These are phyloP conservation scores for Scopulariopsis brevicaulis DNA, from an alignment of 2,329 filamentous ascomycete species.

Conservation along the genomic window DNA sequence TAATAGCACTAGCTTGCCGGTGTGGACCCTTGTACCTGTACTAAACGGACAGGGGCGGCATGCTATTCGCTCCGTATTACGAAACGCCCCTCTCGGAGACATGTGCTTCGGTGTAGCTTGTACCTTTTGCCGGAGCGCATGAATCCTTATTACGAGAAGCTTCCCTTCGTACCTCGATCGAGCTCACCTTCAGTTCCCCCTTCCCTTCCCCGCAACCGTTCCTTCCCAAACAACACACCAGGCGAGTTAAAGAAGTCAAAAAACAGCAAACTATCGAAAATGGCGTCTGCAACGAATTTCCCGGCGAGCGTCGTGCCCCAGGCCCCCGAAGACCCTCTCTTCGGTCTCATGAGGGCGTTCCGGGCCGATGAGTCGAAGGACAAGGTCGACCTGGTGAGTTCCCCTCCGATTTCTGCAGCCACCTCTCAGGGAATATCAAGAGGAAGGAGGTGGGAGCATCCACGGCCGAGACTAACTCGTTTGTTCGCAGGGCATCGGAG, in stretches of 20 bases:
- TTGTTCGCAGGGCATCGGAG: conserved; percentile 56
- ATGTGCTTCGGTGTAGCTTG: neutral
- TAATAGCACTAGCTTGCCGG: neutral
- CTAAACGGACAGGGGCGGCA: neutral
- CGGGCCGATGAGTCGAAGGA: conserved; percentile 62
- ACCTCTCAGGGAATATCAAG: neutral
- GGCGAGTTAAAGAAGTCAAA: neutral
- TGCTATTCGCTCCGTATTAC: neutral
- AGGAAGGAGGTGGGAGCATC: neutral
- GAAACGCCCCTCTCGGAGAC: neutral
- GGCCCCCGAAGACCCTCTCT: conserved; percentile 90
- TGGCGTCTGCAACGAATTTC: conserved; percentile 41
- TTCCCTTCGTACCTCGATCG: no score
- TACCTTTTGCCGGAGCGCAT: no score
- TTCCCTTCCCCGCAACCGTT: neutral
- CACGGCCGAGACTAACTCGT: neutral
- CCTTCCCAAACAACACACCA: neutral
- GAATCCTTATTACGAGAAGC: no score
- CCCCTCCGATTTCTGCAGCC: neutral
- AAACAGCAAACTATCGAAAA: neutral
- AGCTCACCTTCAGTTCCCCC: neutral
- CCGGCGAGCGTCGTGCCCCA: conserved; percentile 68
- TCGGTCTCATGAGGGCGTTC: conserved; percentile 84
- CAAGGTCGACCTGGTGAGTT: conserved; percentile 82
- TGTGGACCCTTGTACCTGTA: neutral